Base-by-base conservation (phyloP, 2,329 filamentous ascomycete species). In the Metarhizium brunneum region DNA sequence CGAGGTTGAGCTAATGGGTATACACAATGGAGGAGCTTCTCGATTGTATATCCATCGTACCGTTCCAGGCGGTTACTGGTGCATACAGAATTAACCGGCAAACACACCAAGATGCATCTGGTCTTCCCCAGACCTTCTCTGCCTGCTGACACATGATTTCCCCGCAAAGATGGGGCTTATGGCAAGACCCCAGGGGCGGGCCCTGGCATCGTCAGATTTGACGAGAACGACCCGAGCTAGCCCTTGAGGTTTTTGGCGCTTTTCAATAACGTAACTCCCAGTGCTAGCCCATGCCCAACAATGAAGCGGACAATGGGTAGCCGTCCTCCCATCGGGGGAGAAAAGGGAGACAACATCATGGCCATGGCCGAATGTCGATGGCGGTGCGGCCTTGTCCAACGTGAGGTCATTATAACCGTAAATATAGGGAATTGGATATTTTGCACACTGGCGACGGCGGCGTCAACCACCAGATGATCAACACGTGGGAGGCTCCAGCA, bases 401-500 rank as follows among this genome's bases (percentile, higher is more conserved):
- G 32, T 8, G 10, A 35, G 32, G 10, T 11, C 7, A 35, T 35
- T 8, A 35, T 35, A 35, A 8, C 32, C 32, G 32, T 35, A 35
- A 7, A 35, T 35, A 35, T 35, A 35, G 32, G 32, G 4, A 35
- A 7, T 35, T 35, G 32, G 7, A 11, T 25, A 6, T 35, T 35
- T 11, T 35, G 32, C 32, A 35, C 10, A 11, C 32, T 5, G 10
- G 32, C 32, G 32, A 35, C 32, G 3, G 11, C 16, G 16, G 11
- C 35, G 40, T 54, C 42, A n/a, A 43, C 50, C 45, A 47, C 50
- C 45, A n/a, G 42, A 29, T 40, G 49, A 11, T 29, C 47, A 47
- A 52, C 54, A 60, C 58, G 57, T 58, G 57, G 58, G 36, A 32
- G 29, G 52, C 47, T 5, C 20, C 50, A 38, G 47, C 50, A 52